Conservation (phyloP, 768 basidiomycete genomes). For the Cyclocybe cylindracea region DNA sequence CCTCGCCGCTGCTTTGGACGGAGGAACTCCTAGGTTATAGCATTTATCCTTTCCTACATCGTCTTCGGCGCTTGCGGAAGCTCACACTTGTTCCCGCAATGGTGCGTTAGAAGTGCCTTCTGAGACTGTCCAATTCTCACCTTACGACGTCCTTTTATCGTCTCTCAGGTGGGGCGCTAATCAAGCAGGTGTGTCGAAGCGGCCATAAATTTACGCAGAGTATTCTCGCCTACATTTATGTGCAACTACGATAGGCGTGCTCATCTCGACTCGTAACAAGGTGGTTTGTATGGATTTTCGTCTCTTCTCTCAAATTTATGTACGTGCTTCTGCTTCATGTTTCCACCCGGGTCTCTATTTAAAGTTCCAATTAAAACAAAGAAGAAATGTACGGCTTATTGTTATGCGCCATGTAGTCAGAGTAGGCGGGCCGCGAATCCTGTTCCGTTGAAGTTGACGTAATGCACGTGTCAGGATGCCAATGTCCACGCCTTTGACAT, state of each 20-base stretch:
- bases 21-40: conserved; percentile 52
- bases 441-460: neutral
- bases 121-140: neutral
- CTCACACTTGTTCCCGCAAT: conserved; percentile 50
- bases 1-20: conserved; percentile 37
- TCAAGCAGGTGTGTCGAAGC: conserved; percentile 41
- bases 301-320: neutral
- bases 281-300: neutral
- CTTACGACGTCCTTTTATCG: neutral
- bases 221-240: conserved; percentile 1
- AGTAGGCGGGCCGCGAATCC: neutral
- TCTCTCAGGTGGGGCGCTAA: conserved; percentile 51
- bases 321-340: neutral
- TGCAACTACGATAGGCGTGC: conserved; percentile 41
- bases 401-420: neutral
- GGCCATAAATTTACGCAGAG: neutral
- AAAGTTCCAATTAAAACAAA: no score
- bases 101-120: conserved; percentile 26
- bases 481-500: no score
- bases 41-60: conserved; percentile 50
- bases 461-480: neutral
- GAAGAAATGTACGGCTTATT: no score
- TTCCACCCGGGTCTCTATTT: no score
- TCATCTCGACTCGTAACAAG: conserved; percentile 16
- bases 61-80: conserved; percentile 53